phyloP scores from a whole-genome alignment of 352 stramenopile species.

The Albugo candida region DNA sequence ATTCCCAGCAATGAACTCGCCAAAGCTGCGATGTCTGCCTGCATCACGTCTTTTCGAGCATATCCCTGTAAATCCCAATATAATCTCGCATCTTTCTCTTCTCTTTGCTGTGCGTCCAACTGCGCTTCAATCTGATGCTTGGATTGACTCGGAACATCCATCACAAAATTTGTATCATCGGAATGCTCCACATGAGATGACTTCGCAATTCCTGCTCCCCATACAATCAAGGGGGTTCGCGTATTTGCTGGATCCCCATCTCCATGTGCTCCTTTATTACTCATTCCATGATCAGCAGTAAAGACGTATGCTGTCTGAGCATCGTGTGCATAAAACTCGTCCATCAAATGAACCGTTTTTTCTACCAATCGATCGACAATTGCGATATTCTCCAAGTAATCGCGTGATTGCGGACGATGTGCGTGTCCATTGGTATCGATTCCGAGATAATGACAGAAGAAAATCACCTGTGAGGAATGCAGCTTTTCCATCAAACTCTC shows the following conservation, averaged over 20 bases:
- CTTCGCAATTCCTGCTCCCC: constrained; percentile 42
- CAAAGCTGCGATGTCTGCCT: constrained; percentile 62
- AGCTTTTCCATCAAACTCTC: constrained; percentile 17
- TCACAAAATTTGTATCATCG: constrained; percentile 19
- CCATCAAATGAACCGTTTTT: constrained; percentile 25
- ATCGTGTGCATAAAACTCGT: constrained; percentile 53
- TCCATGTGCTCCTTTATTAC: constrained; percentile 57
- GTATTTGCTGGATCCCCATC: constrained; percentile 69
- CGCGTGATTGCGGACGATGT: constrained; percentile 44
- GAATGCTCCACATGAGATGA: not conserved
- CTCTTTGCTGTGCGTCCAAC: constrained; percentile 22
- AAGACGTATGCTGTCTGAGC: constrained; percentile 59
- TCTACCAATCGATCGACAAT: constrained; percentile 63
- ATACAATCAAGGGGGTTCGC: constrained; percentile 53
- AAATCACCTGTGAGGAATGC: constrained; percentile 21
- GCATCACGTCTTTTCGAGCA: constrained; percentile 60
- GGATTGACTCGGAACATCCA: constrained; percentile 57
- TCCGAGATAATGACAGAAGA: constrained; percentile 71
- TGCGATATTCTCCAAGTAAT: constrained; percentile 74
- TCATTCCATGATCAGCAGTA: constrained; percentile 74
- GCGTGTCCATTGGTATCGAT: constrained; percentile 77
- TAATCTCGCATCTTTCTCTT: constrained; percentile 19
- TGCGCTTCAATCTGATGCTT: constrained; percentile 32
- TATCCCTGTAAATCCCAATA: constrained; percentile 28
- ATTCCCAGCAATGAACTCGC: constrained; percentile 47